phyloP scores from a whole-genome alignment of 202 grass and related monocot genomes.

The Zizania palustris region DNA sequence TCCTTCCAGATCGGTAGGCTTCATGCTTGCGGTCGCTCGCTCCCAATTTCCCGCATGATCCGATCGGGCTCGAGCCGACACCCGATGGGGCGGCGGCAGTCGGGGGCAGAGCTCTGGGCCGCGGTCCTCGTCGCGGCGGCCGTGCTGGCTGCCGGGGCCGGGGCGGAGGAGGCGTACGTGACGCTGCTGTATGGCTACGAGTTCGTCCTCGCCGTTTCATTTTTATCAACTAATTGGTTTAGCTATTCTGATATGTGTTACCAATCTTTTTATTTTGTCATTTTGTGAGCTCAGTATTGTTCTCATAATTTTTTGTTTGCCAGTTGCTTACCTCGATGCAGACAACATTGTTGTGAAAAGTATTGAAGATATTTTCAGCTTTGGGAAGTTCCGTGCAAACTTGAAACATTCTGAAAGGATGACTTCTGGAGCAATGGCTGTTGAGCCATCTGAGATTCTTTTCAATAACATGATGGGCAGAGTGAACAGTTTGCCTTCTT shows the following conservation, averaged over 20 bases:
- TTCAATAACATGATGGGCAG: slow-evolving; percentile 89
- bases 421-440: slow-evolving; percentile 96
- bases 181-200: slow-evolving; percentile 80
- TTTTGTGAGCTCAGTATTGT: neutral
- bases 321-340: slow-evolving; percentile 98
- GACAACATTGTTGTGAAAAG: slow-evolving; percentile 93
- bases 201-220: slow-evolving; percentile 57
- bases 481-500: slow-evolving; percentile 78
- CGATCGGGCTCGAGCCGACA: neutral
- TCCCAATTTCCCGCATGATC: too few species aligned
- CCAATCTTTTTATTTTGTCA: slow-evolving; percentile 7
- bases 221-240: neutral
- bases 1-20: slow-evolving; percentile 17
- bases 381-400: slow-evolving; percentile 91
- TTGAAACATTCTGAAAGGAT: slow-evolving; percentile 99
- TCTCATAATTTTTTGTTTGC: slow-evolving; percentile 24
- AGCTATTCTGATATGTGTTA: slow-evolving; percentile 15
- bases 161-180: slow-evolving; percentile 58
- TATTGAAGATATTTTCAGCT: slow-evolving; percentile 92
- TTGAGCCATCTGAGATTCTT: slow-evolving; percentile 86
- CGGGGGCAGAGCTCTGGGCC: slow-evolving; percentile 25
- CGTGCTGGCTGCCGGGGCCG: slow-evolving; percentile 29
- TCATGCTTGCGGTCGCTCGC: too few species aligned
- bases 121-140: slow-evolving; percentile 29
- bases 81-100: slow-evolving; percentile 10